Conservation (phyloP, 2,329 filamentous ascomycete genomes). For the Ceratocystis colombiana region DNA sequence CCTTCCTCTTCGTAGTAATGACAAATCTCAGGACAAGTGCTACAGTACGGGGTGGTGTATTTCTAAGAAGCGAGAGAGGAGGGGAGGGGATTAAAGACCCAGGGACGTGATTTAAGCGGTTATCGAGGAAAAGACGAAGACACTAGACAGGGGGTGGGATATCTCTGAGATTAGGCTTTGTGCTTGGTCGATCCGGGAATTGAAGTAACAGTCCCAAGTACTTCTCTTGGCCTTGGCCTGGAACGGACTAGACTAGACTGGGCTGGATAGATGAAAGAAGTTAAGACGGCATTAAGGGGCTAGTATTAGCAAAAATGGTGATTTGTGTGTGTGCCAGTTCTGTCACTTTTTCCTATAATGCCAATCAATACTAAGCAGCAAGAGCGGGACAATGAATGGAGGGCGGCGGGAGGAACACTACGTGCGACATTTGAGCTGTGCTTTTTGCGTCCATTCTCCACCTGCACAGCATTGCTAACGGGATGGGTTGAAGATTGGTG, state of each 20-base stretch:
- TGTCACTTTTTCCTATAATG: neutral
- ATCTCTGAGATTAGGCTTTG: neutral
- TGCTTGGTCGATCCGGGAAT: constrained; percentile 7
- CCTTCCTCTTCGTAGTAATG: too few species aligned
- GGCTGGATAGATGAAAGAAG: too few species aligned
- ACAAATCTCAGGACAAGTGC: too few species aligned
- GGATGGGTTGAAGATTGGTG: neutral
- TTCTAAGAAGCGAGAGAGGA: neutral
- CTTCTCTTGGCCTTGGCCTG: too few species aligned
- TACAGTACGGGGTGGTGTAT: neutral
- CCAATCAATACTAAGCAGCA: neutral
- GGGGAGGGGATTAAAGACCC: neutral
- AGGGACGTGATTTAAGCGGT: neutral
- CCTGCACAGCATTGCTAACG: neutral
- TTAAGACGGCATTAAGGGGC: too few species aligned
- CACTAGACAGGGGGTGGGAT: neutral
- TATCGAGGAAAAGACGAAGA: neutral
- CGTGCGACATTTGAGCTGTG: constrained; percentile 4
- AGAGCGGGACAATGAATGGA: neutral
- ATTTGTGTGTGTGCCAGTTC: neutral
- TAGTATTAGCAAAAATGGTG: neutral
- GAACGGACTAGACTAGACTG: too few species aligned
- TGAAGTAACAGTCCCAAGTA: neutral
- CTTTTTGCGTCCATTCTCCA: neutral
- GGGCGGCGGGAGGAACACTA: neutral